phyloP scores from a whole-genome alignment of 2,329 filamentous ascomycete species.

The Passalora sequoiae region DNA sequence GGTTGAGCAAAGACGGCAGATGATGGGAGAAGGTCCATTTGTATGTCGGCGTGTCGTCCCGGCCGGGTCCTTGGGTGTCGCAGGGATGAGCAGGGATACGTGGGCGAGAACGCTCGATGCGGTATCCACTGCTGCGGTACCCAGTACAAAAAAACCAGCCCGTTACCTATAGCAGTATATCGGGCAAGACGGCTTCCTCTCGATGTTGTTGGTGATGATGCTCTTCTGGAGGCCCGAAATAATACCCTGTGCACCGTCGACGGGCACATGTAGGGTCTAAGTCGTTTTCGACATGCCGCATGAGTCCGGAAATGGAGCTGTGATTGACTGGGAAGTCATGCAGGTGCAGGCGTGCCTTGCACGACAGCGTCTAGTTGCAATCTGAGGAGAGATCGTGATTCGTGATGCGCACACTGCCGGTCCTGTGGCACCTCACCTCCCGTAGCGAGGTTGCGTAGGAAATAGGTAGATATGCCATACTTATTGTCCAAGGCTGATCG shows the following conservation, averaged over 20 bases:
- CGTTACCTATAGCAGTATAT: conserved; percentile 51
- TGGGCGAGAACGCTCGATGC: conserved; percentile 56
- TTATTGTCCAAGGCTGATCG: too few species aligned
- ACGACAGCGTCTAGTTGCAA: not conserved
- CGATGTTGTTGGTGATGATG: not conserved
- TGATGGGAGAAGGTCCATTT: conserved; percentile 45
- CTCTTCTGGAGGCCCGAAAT: not conserved
- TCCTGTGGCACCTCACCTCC: not conserved
- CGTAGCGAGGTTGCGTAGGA: not conserved
- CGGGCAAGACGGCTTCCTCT: not conserved
- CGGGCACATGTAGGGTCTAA: not conserved
- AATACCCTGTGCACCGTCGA: conserved; percentile 12
- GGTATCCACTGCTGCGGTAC: conserved; percentile 16
- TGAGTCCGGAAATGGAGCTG: not conserved
- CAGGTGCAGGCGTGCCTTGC: not conserved
- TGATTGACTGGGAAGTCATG: not conserved
- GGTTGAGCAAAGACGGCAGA: too few species aligned
- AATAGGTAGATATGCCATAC: not conserved
- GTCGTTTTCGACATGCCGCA: not conserved
- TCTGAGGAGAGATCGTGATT: not conserved
- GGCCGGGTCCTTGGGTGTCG: conserved; percentile 68
- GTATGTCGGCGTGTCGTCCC: conserved; percentile 82
- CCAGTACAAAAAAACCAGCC: conserved; percentile 58
- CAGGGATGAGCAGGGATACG: conserved; percentile 36
- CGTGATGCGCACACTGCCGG: not conserved